phyloP scores from a whole-genome alignment of 495 filamentous ascomycete genomes.

The Penicillium salamii region DNA sequence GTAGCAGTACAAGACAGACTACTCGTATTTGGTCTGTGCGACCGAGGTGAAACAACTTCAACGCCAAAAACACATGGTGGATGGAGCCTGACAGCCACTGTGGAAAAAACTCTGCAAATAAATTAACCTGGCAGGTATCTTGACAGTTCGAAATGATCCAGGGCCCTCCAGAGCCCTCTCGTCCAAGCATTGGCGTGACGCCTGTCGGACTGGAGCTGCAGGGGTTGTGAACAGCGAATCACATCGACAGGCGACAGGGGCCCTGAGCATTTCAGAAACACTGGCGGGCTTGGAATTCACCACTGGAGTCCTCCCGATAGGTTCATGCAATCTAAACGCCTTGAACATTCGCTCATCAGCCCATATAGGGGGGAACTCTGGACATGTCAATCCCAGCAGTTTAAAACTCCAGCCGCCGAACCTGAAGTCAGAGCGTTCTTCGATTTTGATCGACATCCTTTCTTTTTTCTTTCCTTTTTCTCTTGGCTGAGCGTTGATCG shows the following conservation, averaged over 20 bases:
- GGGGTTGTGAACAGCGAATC: constrained; percentile 13
- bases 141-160: not conserved
- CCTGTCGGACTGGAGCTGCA: constrained; percentile 12
- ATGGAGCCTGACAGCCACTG: not conserved
- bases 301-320: constrained; percentile 16
- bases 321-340: not conserved
- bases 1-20: too few relatives aligned
- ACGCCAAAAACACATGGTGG: not conserved
- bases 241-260: not conserved
- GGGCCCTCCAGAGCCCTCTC: too few relatives aligned
- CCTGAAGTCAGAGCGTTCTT: constrained; percentile 2
- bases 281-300: constrained; percentile 5
- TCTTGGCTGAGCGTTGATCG: constrained; percentile 3
- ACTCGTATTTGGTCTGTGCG: too few relatives aligned
- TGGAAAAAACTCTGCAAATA: not conserved
- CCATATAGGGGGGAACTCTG: constrained; percentile 4
- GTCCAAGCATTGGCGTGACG: constrained; percentile 18
- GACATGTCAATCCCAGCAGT: not conserved
- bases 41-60: not conserved
- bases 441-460: not conserved
- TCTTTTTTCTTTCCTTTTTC: not conserved
- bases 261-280: constrained; percentile 16
- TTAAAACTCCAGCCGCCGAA: not conserved
- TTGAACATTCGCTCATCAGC: constrained; percentile 7
- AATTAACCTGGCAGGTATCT: not conserved